Evolutionary conservation across 352 stramenopile genomes (phyloP).

Genomic region (Pythium pyrilobum): DNA sequence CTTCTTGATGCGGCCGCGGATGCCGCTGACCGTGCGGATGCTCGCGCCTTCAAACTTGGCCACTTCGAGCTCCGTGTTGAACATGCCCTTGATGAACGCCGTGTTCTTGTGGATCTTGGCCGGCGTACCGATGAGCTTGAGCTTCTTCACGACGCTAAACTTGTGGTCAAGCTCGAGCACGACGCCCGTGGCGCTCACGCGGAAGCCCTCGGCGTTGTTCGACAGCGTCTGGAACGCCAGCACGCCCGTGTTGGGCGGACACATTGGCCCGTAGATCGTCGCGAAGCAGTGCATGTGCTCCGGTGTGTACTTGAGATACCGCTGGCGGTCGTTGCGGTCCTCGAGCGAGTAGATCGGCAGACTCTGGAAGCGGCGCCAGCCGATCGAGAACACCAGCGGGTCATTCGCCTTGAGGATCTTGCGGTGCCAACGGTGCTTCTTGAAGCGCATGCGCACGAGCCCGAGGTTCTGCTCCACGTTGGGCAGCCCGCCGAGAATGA

Average conservation of each 20-base stretch:
- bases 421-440: slow-evolving; percentile 99
- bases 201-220: slow-evolving; percentile 92
- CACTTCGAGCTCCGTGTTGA: slow-evolving; percentile 94
- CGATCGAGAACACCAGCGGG: slow-evolving; percentile 97
- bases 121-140: slow-evolving; percentile 98
- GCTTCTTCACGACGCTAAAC: slow-evolving; percentile 99
- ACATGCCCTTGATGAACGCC: slow-evolving; percentile 97
- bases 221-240: slow-evolving; percentile 96
- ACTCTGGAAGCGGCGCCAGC: slow-evolving; percentile 98
- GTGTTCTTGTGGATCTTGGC: slow-evolving; percentile 99
- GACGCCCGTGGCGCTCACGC: slow-evolving; percentile 96
- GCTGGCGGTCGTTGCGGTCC: slow-evolving; percentile 96
- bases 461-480: slow-evolving; percentile 95
- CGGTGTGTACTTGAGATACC: slow-evolving; percentile 99
- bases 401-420: slow-evolving; percentile 99
- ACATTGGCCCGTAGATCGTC: slow-evolving; percentile 96
- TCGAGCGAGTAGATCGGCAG: slow-evolving; percentile 98
- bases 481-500: slow-evolving; percentile 93
- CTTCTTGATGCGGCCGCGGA: slow-evolving; percentile 98
- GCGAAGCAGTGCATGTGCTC: slow-evolving; percentile 99
- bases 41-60: slow-evolving; percentile 97
- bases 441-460: slow-evolving; percentile 96
- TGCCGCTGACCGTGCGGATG: slow-evolving; percentile 97
- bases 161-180: slow-evolving; percentile 97
- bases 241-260: slow-evolving; percentile 96